Evolutionary conservation across 1,139 yeast species (phyloP), one percentile per base, ranked within the genome.

Genomic region (Debaryomycetaceae sp.): DNA sequence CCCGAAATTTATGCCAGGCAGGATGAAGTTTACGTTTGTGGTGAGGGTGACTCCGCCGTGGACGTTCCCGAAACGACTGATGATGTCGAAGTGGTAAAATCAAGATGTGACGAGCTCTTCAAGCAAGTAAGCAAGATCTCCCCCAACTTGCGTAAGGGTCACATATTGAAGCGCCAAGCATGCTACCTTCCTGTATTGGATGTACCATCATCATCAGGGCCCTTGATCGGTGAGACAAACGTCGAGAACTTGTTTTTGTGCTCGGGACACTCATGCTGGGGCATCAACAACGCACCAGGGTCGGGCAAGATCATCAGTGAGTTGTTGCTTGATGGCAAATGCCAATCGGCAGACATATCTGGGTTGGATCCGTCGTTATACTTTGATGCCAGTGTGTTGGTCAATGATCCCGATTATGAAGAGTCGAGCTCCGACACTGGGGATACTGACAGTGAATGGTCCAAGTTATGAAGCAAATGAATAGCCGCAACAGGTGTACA

Each of bases 1-100:
- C 98, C 98, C 1, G 98, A 91, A 54, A 79, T 91, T 38, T 91
- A 91, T 54, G 96, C 98, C 7, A 75, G 98, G 50, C 81, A 79
- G 49, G 96, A 91, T 57, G 98, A 91, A 56, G 95, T 91, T 20
- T 91, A 89, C 48, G 93, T 91, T 2, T 91, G 98, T 60, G 98
- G 98, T 29, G 98, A 91, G 57, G 96, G 96, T 26, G 96, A 89
- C 51, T 81, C 91, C 1, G 71, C 83, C 5, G 95, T 83, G 18
- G 89, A 85, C 34, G 77, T 91, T 23, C 98, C 98, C 2, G 96
- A 86, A 48, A 83, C 95, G 0, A 84, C 96, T 0, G 96, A 86
- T 50, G 95, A 88, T 43, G 96, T 91, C 18, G 88, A 83, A 53
- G 94, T 89, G 20, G 88, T 85, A 26, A 74, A 80, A 35, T 83